These are phyloP conservation scores for Phycomyces blakesleeanus DNA, from an alignment of 192 early-diverging fungal species.

Conservation along the genomic window DNA sequence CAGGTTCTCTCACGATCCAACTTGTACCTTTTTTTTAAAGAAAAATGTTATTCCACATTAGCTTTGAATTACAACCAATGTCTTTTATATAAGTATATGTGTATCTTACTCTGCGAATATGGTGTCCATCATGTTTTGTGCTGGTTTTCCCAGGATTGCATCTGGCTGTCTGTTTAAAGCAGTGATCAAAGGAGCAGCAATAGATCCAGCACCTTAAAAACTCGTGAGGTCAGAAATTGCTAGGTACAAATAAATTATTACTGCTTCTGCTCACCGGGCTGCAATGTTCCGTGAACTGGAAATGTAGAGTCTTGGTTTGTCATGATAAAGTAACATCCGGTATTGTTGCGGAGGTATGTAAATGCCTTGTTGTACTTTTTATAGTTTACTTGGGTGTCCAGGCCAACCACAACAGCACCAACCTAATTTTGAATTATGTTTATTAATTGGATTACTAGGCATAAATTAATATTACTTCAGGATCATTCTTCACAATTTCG, in stretches of 20 bases:
- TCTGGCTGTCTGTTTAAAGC: constrained; percentile 79
- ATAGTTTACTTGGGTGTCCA: constrained; percentile 92
- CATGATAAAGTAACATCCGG: constrained; percentile 77
- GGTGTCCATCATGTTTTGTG: constrained; percentile 89
- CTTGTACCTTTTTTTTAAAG: constrained; percentile 51
- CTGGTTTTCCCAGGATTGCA: constrained; percentile 88
- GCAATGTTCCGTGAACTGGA: constrained; percentile 71
- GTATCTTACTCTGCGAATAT: constrained; percentile 76
- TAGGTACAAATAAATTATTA: constrained; percentile 5
- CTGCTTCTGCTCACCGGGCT: constrained; percentile 52
- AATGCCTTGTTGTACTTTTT: constrained; percentile 90
- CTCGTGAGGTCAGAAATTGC: no score
- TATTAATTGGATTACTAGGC: neutral
- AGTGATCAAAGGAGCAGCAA: constrained; percentile 68
- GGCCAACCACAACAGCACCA: constrained; percentile 90
- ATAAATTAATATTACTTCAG: constrained; percentile 31
- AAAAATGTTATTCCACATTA: constrained; percentile 4
- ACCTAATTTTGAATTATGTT: constrained; percentile 32
- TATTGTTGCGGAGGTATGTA: constrained; percentile 70
- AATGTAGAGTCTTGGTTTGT: constrained; percentile 93
- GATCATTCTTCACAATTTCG: constrained; percentile 45
- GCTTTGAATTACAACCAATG: neutral
- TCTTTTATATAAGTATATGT: no score
- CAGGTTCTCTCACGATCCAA: constrained; percentile 78
- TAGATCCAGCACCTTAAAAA: constrained; percentile 80